A percentile compares a stretch with the other conserved stretches of the same genome.
Evolutionary conservation across 495 filamentous ascomycete species (phyloP).

Genomic region (Talaromyces adpressus): DNA sequence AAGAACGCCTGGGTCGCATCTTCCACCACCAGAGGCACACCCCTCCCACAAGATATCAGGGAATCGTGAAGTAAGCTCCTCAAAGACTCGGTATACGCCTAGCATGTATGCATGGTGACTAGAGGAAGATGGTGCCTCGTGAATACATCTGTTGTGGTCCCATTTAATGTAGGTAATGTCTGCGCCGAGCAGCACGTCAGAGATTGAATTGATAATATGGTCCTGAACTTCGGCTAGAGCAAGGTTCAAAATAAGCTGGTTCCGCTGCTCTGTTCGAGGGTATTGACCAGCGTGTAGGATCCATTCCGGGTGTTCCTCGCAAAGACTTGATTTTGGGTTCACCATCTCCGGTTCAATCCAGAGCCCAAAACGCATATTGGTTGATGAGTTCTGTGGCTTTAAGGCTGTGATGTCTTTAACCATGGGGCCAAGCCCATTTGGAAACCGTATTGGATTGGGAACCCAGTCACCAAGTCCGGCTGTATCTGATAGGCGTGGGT

Average conservation of each 20-base stretch:
- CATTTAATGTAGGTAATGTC: slow-evolving; percentile 50
- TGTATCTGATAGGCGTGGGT: slow-evolving; percentile 41
- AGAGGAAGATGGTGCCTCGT: slow-evolving; percentile 42
- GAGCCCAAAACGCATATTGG: slow-evolving; percentile 42
- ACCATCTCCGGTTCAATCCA: slow-evolving; percentile 58
- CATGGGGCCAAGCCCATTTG: slow-evolving; percentile 38
- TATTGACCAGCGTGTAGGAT: slow-evolving; percentile 43
- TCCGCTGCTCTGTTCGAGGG: slow-evolving; percentile 40
- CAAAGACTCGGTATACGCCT: slow-evolving; percentile 46
- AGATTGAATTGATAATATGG: slow-evolving; percentile 42
- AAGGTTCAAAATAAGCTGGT: slow-evolving; percentile 48
- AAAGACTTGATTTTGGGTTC: slow-evolving; percentile 46
- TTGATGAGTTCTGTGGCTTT: slow-evolving; percentile 30
- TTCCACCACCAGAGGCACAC: slow-evolving; percentile 48
- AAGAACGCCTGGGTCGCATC: slow-evolving; percentile 47
- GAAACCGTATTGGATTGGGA: slow-evolving; percentile 45
- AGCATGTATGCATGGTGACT: slow-evolving; percentile 46
- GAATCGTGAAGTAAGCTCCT: slow-evolving; percentile 42
- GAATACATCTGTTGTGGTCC: slow-evolving; percentile 51
- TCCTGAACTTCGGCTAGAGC: slow-evolving; percentile 47
- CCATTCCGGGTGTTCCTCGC: slow-evolving; percentile 48
- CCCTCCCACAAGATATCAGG: slow-evolving; percentile 52
- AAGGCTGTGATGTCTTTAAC: slow-evolving; percentile 37
- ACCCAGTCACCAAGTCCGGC: slow-evolving; percentile 49
- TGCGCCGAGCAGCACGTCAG: slow-evolving; percentile 37